A percentile compares a stretch with the other conserved stretches of the same genome.
Evolutionary conservation across 2,329 filamentous ascomycete species (phyloP).

Genomic region (Monilinia fructicola): DNA sequence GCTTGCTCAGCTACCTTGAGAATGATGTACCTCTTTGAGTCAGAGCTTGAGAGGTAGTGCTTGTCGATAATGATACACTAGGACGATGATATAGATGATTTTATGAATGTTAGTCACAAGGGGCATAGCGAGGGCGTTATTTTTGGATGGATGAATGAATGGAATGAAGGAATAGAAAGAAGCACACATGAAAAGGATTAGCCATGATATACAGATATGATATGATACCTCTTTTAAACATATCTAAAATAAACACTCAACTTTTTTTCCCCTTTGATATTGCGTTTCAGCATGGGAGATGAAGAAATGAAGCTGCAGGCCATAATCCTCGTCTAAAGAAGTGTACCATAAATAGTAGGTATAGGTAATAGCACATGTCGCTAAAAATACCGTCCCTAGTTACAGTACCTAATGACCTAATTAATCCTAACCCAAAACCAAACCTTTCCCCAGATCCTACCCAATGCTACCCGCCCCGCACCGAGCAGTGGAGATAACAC

Average conservation of each 20-base stretch:
- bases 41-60: not conserved
- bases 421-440: no score
- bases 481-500: no score
- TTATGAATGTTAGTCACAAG: constrained; percentile 2
- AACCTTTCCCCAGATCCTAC: no score
- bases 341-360: no score
- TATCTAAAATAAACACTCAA: no score
- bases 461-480: no score
- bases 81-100: constrained; percentile 17
- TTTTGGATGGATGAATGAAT: constrained; percentile 5
- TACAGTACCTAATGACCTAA: no score
- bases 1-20: constrained; percentile 42
- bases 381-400: no score
- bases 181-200: not conserved
- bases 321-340: no score
- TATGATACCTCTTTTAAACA: not conserved
- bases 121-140: constrained; percentile 22
- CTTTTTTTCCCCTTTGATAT: no score
- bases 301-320: no score
- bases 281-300: no score
- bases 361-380: not conserved
- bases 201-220: not conserved
- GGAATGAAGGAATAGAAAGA: not conserved
- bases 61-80: not conserved
- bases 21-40: not conserved